Base-by-base conservation (phyloP, 2,329 filamentous ascomycete genomes). In the Aspergillus clavatus region DNA sequence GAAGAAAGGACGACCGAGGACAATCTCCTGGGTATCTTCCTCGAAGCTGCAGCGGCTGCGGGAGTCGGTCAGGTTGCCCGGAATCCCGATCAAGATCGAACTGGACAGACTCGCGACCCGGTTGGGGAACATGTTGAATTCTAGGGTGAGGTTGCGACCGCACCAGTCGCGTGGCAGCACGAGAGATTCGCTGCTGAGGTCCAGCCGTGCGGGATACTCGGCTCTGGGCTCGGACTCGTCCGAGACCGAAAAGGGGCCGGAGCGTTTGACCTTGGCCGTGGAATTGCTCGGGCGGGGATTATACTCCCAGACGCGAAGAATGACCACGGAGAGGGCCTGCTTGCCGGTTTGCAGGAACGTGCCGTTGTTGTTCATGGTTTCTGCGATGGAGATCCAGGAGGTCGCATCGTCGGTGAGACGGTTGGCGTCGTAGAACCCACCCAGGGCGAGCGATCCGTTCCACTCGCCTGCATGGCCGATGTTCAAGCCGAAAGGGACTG, bases 381-480 rank as follows among this genome's bases (percentile, higher is more conserved):
- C 43, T 8, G 43, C n/a, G 16, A 33, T 28, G 8, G 43, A 40
- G 28, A 40, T 38, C 43, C 43, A 45, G 5, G 16, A 35, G 22
- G 39, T 38, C 4, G 43, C 16, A 36, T 45, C 43, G 29, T 45
- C 29, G 29, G 23, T 36, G 38, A 45, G 39, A 11, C 43, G 38
- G 21, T 41, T 45, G 14, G 43, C 22, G 43, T 45, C 43, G 38
- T 45, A 45, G 28, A 40, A 18, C 3, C 43, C 43, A 10, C 43
- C 43, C 3, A 45, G 10, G 3, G 40, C 23, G 8, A 45, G 16
- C 10, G 43, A 40, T 12, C 43, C 43, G n/a, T 40, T 27, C 43
- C 43, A 45, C 14, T 41, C 18, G 23, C 16, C 11, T 26, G 6
- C 18, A 14, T 40, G 19, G 23, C 43, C 43, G 8, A 45, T 37